Evolutionary conservation across 768 basidiomycete species (phyloP), one percentile per base, ranked within the genome.

Genomic region (Sarcomyxa edulis): DNA sequence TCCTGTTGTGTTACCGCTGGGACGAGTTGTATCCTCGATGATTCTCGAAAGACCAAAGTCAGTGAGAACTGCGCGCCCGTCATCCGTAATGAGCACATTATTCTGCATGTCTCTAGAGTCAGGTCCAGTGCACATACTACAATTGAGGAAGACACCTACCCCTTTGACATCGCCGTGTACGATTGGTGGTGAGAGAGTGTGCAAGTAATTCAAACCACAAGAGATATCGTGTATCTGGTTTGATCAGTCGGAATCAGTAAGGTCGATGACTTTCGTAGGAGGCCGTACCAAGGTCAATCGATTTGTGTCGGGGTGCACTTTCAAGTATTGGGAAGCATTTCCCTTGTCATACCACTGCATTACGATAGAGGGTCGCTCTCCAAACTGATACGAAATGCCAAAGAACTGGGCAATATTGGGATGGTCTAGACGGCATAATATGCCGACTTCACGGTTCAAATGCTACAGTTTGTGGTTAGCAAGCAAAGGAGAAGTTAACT

Each of bases 321-420:
- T 54, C 34, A 71, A 54, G 41, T 73, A 74, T 14, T 67, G 61
- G 12, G 56, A 56, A 24, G 72, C 64, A 40, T 64, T 72, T 5
- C 72, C 70, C 29, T 74, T 71, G 26, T 58, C 48, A 46, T 68
- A 72, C 72, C 72, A 75, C 39, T 66, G 64, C 43, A 72, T 55
- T 24, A 75, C 60, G 53, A 65, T 62, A 7, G 62, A 54, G 2
- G 62, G 62, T 7, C 60, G 46, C 16, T 55, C 56, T 2, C 47
- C 46, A 57, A 64, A 60, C 45, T 64, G 62, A 40, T 62, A 64
- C n/a, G 62, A 64, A 3, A 57, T 64, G 3, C 73, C 73, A 40
- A 66, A 69, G n/a, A 75, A 50, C n/a, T 63, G 65, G 7, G 63
- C 66, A 10, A 75, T 63, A 38, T 74, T 72, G 6, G 60, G 59